Evolutionary conservation across 2,329 filamentous ascomycete genomes (phyloP).

Genomic region (Colletotrichum cordylinicola): DNA sequence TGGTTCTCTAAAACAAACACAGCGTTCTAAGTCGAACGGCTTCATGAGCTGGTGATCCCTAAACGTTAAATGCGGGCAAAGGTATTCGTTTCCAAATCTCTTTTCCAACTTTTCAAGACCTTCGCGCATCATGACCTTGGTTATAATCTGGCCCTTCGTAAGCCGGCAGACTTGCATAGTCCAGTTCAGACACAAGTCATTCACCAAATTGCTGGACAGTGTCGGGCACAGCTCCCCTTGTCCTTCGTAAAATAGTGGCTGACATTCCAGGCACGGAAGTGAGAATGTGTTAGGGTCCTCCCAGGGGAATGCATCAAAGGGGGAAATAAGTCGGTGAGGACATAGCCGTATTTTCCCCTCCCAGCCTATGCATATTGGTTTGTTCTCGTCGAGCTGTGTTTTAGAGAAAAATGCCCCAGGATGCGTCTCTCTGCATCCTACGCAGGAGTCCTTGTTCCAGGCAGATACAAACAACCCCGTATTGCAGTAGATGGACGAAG

Average conservation of each 20-base stretch:
- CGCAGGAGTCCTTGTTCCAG: not conserved
- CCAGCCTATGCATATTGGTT: not conserved
- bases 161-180: not conserved
- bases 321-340: rapidly evolving
- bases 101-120: not conserved
- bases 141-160: not conserved
- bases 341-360: not conserved
- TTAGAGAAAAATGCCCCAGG: not conserved
- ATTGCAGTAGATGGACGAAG: not conserved
- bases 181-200: not conserved
- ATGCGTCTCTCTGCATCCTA: not conserved
- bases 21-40: not conserved
- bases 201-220: not conserved
- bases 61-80: not conserved
- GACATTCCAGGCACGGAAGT: not conserved
- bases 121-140: not conserved
- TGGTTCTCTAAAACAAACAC: not conserved
- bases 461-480: not conserved
- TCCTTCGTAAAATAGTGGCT: not conserved
- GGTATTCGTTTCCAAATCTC: not conserved
- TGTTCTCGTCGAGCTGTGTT: not conserved
- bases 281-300: rapidly evolving
- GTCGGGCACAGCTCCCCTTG: not conserved
- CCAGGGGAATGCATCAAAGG: not conserved
- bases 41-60: not conserved